Base-by-base conservation (phyloP, 1,139 yeast species). In the Sugiyamaella pinicola region DNA sequence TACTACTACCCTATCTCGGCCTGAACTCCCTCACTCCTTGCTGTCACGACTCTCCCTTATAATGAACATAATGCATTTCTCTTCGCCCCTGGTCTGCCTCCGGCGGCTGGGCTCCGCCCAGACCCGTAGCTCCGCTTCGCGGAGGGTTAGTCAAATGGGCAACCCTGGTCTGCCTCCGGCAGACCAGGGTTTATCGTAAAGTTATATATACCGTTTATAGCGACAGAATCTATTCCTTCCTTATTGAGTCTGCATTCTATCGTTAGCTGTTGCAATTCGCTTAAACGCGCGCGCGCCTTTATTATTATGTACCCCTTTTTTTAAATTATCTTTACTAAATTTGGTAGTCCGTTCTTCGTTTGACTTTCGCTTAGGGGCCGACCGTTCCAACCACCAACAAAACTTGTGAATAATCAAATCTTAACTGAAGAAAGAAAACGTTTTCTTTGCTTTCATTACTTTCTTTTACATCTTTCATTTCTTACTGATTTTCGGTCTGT, bases 1-100 rank as follows among this genome's bases (percentile, higher is more conserved):
- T 29, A 35, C 29, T 46, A 46, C 24, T 46, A 24, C 26, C 43
- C 49, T 9, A 46, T 46, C 17, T 37, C 49, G 10, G 49, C 43
- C 31, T 46, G 19, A 46, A n/a, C 29, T 7, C 12, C 12, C 21
- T 15, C n/a, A n/a, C n/a, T n/a, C n/a, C n/a, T n/a, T n/a, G n/a
- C n/a, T n/a, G n/a, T n/a, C n/a, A n/a, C n/a, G n/a, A n/a, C n/a
- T n/a, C n/a, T n/a, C 34, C 13, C 18, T 10, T 28, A 18, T 31
- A 17, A 42, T 31, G 18, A 22, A 26, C 22, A 15, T 41, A 26
- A 26, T 41, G 45, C 33, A 17, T 26, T 17, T n/a, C 15, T 13
- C 22, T 8, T 28, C 4, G n/a, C 35, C 17, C n/a, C n/a, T 12
- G 17, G 9, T n/a, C n/a, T 13, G 35, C 6, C 17, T 31, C 8